Conservation (phyloP, 495 filamentous ascomycete species). For the Aspergillus baeticus region DNA sequence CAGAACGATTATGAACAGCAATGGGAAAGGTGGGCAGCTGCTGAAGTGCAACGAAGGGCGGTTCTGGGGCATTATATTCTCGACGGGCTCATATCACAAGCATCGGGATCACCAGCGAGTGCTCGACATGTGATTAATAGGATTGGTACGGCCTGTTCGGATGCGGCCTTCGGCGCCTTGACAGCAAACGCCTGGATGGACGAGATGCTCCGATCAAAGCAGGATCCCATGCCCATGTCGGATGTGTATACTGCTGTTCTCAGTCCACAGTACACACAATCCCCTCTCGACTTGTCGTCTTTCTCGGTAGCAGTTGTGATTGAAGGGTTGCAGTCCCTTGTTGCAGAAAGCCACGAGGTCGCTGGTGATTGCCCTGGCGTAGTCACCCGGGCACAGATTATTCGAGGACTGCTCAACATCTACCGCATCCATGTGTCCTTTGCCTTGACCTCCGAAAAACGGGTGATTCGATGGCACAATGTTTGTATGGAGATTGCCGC, state of each 20-base stretch:
- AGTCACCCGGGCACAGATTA: slow-evolving; percentile 5
- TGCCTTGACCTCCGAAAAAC: background rate
- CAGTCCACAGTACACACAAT: background rate
- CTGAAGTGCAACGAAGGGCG: slow-evolving; percentile 16
- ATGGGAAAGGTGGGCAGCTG: slow-evolving; percentile 17
- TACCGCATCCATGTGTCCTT: slow-evolving; percentile 3
- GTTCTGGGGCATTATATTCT: slow-evolving; percentile 19
- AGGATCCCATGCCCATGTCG: background rate
- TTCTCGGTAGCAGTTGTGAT: slow-evolving; percentile 18
- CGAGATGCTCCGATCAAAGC: background rate
- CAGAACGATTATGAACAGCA: background rate
- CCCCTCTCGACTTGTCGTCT: slow-evolving; percentile 4
- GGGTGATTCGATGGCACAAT: slow-evolving; percentile 17
- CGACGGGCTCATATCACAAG: slow-evolving; percentile 22
- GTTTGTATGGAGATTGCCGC: slow-evolving; percentile 15
- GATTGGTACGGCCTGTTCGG: slow-evolving; percentile 13
- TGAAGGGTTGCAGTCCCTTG: slow-evolving; percentile 14
- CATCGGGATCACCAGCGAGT: slow-evolving; percentile 18
- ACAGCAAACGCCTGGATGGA: slow-evolving; percentile 20
- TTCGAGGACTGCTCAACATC: slow-evolving; percentile 17
- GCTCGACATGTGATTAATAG: slow-evolving; percentile 21
- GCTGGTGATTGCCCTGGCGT: slow-evolving; percentile 2
- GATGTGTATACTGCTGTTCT: slow-evolving; percentile 5
- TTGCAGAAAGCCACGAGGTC: slow-evolving; percentile 15
- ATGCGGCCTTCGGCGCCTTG: slow-evolving; percentile 16